Evolutionary conservation across 73 alveolate species (phyloP), one percentile per base, ranked within the genome.

Genomic region (Paramecium primaurelia): DNA sequence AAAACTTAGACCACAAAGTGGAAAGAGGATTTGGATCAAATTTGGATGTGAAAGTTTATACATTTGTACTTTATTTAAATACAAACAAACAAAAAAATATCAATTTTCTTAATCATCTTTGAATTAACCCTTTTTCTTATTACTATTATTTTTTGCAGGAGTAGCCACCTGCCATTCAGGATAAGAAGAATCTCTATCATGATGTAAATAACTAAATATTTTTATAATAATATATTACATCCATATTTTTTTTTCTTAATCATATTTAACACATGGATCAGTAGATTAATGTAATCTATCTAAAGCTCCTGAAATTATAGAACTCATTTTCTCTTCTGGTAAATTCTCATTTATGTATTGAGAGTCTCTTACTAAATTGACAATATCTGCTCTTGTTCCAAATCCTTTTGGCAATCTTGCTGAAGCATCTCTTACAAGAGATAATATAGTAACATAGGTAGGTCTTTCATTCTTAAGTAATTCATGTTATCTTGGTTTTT

Each of bases 231-330:
- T 45, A 22, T 42, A n/a, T 45, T 80, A 80, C 91, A 98, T 93
- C 99, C 99, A 98, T 58, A 98, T 95, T 92, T 98, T 97, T 86
- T 96, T 96, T 86, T 97, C 99, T 8, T 97, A 91, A 92, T 98
- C 99, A 92, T 97, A 98, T 95, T 97, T 98, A 12, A 98, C 99
- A 83, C 99, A 97, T 85, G 99, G 99, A 86, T 98, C 99, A 37
- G 93, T 95, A 84, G 97, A 99, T 91, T 98, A 98, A 93, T 98
- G 99, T 11, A 98, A 94, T 95, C 99, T 96, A 93, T 98, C 99
- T 58, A 98, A 94, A 45, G 99, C 99, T 7, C 99, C 99, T 92
- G 99, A 95, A 20, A 98, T 99, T 25, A 98, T 94, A 47, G 93
- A 95, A 91, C 96, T 95, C 42, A 98, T 93, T 92, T 90, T 93